A percentile compares a stretch with the other conserved stretches of the same genome.
Evolutionary conservation across 192 early-diverging fungal species (phyloP).

Genomic region (Allomyces macrogynus): DNA sequence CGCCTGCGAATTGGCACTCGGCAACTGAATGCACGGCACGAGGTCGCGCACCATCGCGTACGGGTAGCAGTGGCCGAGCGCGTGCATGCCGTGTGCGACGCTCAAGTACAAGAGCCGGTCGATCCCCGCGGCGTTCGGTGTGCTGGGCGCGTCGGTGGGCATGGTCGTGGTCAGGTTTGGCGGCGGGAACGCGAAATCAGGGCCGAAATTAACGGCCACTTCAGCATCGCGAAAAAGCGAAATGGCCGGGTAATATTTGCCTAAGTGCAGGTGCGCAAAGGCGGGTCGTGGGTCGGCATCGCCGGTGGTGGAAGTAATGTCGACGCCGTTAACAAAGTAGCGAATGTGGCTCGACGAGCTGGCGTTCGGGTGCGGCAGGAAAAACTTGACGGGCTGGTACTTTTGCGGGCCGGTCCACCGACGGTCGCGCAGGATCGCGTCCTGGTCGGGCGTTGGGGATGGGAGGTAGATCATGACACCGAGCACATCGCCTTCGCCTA

Average conservation of each 20-base stretch:
- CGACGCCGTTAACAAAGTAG: conserved; percentile 44
- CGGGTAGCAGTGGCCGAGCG: no score
- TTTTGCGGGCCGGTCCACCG: conserved; percentile 19
- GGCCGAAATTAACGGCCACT: conserved; percentile 45
- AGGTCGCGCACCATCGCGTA: no score
- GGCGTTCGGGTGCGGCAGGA: conserved; percentile 12
- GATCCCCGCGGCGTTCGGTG: no score
- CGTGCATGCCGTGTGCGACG: no score
- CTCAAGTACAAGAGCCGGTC: no score
- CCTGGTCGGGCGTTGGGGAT: conserved; percentile 16
- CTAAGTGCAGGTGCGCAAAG: conserved; percentile 2
- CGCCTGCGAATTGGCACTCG: no score
- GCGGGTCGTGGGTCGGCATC: conserved; percentile 34
- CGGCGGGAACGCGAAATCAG: conserved; percentile 35
- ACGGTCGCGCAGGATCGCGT: conserved; percentile 18
- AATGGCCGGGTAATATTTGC: conserved; percentile 58
- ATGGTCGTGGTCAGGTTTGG: conserved; percentile 8
- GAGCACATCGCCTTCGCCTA: conserved; percentile 13
- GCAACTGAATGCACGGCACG: no score
- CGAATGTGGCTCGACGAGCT: conserved; percentile 25
- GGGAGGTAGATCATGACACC: conserved; percentile 28
- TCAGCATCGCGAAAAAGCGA: conserved; percentile 43
- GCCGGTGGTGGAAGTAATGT: conserved; percentile 11
- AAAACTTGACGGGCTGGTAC: conserved; percentile 20
- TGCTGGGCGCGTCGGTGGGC: no score